phyloP scores from a whole-genome alignment of 331 rosid species.

The Quercus tomentella region DNA sequence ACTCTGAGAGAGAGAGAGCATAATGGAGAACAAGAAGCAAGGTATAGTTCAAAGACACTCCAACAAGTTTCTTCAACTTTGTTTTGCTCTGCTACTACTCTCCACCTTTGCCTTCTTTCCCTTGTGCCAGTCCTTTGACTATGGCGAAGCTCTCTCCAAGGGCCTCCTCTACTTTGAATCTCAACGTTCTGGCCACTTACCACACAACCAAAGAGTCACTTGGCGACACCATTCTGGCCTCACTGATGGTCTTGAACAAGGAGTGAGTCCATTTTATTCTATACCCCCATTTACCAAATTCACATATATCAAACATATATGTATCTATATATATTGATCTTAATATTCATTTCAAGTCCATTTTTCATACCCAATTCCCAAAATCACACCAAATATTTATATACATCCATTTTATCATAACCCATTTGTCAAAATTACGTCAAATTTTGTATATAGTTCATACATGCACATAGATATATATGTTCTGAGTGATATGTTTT shows the following conservation, averaged over 20 bases:
- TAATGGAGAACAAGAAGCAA: constrained; percentile 22
- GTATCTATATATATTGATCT: too few species aligned
- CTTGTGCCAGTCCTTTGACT: constrained; percentile 39
- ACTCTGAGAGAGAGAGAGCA: background rate
- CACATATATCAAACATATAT: too few species aligned
- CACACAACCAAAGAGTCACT: constrained; percentile 64
- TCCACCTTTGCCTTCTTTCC: constrained; percentile 27
- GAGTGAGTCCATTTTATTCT: constrained; percentile 26
- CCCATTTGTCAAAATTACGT: background rate
- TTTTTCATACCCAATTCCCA: too few species aligned
- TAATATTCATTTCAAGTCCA: too few species aligned
- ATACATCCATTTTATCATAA: background rate
- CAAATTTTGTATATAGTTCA: too few species aligned
- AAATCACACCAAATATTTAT: too few species aligned
- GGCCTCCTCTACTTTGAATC: constrained; percentile 77
- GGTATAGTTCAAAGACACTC: constrained; percentile 14
- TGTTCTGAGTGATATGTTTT: background rate
- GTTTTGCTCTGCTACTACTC: constrained; percentile 18
- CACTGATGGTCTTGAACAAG: constrained; percentile 76
- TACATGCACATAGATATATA: too few species aligned
- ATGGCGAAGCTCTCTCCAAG: constrained; percentile 57
- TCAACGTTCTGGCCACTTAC: constrained; percentile 85
- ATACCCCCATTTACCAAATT: too few species aligned
- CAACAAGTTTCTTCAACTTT: constrained; percentile 16
- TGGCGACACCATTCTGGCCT: constrained; percentile 91